phyloP scores from a whole-genome alignment of 2,329 filamentous ascomycete species.

The Alternaria alternata region DNA sequence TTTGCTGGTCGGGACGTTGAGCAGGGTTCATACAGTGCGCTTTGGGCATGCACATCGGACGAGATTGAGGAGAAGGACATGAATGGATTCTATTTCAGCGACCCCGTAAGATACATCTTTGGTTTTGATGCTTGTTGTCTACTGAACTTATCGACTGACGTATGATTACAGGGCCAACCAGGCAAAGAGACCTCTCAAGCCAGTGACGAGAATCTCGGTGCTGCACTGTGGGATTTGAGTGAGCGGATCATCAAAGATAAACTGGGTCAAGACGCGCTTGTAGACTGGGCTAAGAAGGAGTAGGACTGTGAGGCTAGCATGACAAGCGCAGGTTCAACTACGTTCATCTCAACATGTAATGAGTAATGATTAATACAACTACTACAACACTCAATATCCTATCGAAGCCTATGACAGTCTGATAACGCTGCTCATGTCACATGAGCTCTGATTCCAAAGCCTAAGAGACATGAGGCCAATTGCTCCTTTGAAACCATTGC shows the following conservation, averaged over 20 bases:
- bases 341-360: not conserved
- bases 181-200: slow-evolving; percentile 54
- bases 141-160: not conserved
- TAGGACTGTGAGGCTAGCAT: not conserved
- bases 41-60: slow-evolving; percentile 52
- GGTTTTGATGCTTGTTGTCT: not conserved
- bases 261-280: slow-evolving; percentile 51
- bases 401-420: not conserved
- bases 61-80: slow-evolving; percentile 54
- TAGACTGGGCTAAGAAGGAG: slow-evolving; percentile 40
- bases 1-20: slow-evolving; percentile 49
- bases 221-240: slow-evolving; percentile 54
- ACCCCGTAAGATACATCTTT: slow-evolving; percentile 30
- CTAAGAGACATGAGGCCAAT: not conserved
- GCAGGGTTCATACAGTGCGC: slow-evolving; percentile 56
- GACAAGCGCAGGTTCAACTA: not conserved
- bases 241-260: slow-evolving; percentile 53
- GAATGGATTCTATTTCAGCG: slow-evolving; percentile 56
- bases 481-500: not conserved
- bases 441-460: not conserved
- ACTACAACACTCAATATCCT: not conserved
- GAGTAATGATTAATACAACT: not conserved
- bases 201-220: slow-evolving; percentile 50
- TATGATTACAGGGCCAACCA: slow-evolving; percentile 25
- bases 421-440: not conserved